These are phyloP conservation scores for Talaromyces sp. DNA, from an alignment of 2,329 filamentous ascomycete genomes.

Conservation along the genomic window DNA sequence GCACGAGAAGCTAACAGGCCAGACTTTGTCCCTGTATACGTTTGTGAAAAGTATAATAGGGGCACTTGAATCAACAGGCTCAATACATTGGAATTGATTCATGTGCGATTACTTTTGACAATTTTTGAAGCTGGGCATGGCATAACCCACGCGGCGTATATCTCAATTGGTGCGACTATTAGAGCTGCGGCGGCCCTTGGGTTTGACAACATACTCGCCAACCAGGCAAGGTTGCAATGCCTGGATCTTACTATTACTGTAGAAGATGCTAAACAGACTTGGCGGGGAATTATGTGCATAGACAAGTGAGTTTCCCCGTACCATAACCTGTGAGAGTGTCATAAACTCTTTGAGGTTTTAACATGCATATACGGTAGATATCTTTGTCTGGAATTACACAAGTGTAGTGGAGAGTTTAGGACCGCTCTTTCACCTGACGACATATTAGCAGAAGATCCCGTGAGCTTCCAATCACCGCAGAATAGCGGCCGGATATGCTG, in stretches of 20 bases:
- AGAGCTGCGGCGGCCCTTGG: not conserved
- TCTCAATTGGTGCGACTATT: not conserved
- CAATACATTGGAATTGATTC: not conserved
- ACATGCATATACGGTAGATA: not conserved
- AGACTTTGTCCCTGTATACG: not conserved
- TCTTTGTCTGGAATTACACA: not conserved
- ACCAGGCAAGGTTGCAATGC: not conserved
- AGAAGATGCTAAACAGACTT: not conserved
- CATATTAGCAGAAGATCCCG: not conserved
- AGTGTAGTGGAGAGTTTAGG: not conserved
- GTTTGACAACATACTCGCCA: not conserved
- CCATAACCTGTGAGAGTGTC: no score
- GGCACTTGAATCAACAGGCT: not conserved
- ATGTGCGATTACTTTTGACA: not conserved
- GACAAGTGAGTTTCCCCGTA: not conserved
- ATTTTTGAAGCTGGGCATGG: not conserved
- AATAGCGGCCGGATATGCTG: not conserved
- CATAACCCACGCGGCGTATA: not conserved
- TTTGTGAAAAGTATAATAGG: conserved; percentile 3
- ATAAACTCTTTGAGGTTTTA: no score
- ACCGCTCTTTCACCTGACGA: not conserved
- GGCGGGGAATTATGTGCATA: conserved; percentile 1
- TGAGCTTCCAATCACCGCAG: not conserved
- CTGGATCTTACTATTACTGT: not conserved
- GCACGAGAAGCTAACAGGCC: not conserved